Conservation (phyloP, 2,329 filamentous ascomycete species). For the Chlorencoelia australis region DNA sequence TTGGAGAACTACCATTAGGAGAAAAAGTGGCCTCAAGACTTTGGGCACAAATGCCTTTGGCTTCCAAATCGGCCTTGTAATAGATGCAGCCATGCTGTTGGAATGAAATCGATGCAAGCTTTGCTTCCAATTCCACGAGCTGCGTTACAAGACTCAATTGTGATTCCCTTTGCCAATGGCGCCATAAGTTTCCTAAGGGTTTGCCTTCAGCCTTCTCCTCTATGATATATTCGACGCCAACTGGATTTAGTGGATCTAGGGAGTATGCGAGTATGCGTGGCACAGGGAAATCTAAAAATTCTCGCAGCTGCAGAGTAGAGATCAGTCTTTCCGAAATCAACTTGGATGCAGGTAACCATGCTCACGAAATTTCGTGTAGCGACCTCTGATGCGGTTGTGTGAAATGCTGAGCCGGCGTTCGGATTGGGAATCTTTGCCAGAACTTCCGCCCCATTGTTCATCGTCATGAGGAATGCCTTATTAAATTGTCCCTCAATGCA, state of each 20-base stretch:
- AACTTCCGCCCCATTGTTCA: constrained; percentile 16
- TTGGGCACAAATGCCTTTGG: constrained; percentile 8
- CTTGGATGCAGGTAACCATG: no score
- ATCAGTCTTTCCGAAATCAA: no score
- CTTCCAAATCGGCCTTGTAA: constrained; percentile 13
- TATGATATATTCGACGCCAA: constrained; percentile 16
- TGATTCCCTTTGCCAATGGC: constrained; percentile 18
- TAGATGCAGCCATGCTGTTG: constrained; percentile 19
- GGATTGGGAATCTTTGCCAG: constrained; percentile 16
- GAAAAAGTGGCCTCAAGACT: constrained; percentile 9
- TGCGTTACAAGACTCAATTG: constrained; percentile 20
- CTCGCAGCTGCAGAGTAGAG: constrained; percentile 8
- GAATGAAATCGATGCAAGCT: constrained; percentile 18
- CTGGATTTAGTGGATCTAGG: constrained; percentile 12
- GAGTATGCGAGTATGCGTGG: constrained; percentile 12
- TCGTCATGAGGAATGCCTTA: constrained; percentile 16
- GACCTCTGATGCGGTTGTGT: constrained; percentile 17
- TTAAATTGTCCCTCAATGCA: constrained; percentile 15
- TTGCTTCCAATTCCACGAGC: constrained; percentile 23
- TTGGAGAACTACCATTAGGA: constrained; percentile 1
- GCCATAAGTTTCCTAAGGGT: constrained; percentile 24
- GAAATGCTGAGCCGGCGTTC: constrained; percentile 13
- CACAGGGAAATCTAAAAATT: constrained; percentile 10
- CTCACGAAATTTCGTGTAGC: constrained; percentile 13
- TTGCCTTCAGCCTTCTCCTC: constrained; percentile 24